Conservation (phyloP, 2,329 filamentous ascomycete genomes). For the Penicillium sp. region DNA sequence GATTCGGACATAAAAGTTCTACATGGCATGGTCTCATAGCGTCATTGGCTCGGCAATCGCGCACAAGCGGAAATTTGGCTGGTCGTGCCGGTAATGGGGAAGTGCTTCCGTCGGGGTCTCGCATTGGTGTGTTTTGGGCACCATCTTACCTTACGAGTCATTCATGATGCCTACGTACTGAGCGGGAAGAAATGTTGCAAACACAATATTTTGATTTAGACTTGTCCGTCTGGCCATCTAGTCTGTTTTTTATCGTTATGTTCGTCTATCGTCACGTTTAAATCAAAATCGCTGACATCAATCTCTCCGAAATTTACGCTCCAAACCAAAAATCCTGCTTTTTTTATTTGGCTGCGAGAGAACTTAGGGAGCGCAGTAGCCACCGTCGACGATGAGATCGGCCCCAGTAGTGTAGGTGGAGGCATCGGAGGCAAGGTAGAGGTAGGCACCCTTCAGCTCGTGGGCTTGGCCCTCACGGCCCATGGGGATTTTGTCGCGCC, state of each 20-base stretch:
- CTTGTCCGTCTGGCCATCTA: background rate
- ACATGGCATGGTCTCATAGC: background rate
- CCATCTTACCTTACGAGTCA: background rate
- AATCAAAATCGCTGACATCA: background rate
- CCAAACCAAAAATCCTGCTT: background rate
- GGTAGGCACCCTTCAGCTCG: constrained; percentile 79
- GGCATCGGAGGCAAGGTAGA: constrained; percentile 79
- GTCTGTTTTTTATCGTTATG: background rate
- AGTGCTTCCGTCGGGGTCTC: background rate
- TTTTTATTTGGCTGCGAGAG: no score
- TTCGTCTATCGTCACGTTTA: constrained; percentile 7
- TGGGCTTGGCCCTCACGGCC: constrained; percentile 69
- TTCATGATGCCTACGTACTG: background rate
- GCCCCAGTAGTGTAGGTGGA: constrained; percentile 77
- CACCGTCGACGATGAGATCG: constrained; percentile 74
- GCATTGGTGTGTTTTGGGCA: background rate
- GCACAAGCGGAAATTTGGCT: background rate
- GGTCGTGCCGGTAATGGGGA: background rate
- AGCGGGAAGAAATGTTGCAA: background rate
- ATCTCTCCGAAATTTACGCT: background rate
- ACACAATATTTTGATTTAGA: background rate
- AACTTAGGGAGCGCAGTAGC: constrained; percentile 52
- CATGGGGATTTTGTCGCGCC: constrained; percentile 79
- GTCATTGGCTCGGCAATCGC: constrained; percentile 1
- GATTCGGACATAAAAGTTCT: background rate